Base-by-base conservation (phyloP, 306 rosid species). In the Sesbania bispinosa region DNA sequence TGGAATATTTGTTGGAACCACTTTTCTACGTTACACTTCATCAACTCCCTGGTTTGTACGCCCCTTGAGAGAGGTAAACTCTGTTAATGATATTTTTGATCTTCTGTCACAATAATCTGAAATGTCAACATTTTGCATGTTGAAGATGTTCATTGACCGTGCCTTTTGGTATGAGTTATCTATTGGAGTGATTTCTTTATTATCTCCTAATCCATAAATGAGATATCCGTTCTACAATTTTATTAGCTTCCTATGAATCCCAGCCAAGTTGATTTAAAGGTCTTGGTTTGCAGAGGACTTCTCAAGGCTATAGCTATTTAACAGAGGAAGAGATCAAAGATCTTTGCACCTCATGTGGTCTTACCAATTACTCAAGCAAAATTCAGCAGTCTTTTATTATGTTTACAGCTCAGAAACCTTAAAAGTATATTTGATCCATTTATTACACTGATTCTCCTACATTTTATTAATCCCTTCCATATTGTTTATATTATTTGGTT, bases 1-100 rank as follows among this genome's bases (percentile, higher is more conserved):
- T 51, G 98, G 97, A 36, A 58, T 84, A 64, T 90, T 93, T 77
- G 98, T 88, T 4, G 98, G 98, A 76, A 88, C 93, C 74, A 88
- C 98, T 35, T 93, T 93, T 78, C 82, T 90, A 81, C 90, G 89
- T 27, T 84, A 88, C 69, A 82, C 80, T 78, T 68, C 91, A 11
- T 88, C 88, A 57, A 88, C 88, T 64, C 92, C 93, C 33, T 51
- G 72, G 89, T 26, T 86, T 63, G 0, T 81, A 29, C 84, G 88
- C 69, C 74, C 76, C 73, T 46, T 84, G 13, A 83, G 89, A 78
- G 81, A 81, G 96, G 98, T 90, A 85, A 70, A 42, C 59, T 47
- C 60, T 24, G 30, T 58, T 39, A 39, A 15, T 23, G 24, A 58
- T 71, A 24, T n/a, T 18, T 77, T 48, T 59, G 11, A 57, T 27